These are phyloP conservation scores for Gyromitra esculenta DNA, from an alignment of 2,329 filamentous ascomycete species.

Conservation along the genomic window DNA sequence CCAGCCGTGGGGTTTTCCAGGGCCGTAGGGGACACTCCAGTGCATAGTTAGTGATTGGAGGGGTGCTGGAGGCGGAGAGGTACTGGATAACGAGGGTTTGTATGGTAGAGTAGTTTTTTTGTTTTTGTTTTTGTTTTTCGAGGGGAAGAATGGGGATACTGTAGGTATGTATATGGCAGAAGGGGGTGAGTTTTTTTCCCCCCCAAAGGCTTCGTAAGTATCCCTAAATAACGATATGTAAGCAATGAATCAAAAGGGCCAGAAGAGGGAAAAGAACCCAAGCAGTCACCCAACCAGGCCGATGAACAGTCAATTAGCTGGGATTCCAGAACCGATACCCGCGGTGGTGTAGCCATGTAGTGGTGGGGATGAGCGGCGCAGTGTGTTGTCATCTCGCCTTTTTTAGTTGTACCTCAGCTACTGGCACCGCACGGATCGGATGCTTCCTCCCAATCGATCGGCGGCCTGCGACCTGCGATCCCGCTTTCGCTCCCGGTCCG, in stretches of 20 bases:
- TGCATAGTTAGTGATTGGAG: conserved; percentile 14
- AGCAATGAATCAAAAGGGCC: neutral
- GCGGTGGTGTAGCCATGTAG: no score
- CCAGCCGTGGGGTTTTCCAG: conserved; percentile 54
- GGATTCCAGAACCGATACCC: neutral
- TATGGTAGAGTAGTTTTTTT: no score
- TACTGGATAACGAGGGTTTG: no score
- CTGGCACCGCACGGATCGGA: no score
- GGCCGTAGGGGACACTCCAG: conserved; percentile 54
- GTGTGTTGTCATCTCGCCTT: no score
- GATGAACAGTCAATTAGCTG: neutral
- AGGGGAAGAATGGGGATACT: no score
- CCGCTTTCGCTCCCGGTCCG: conserved; percentile 1
- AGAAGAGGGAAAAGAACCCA: neutral
- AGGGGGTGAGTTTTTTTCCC: no score
- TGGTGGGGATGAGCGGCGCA: no score
- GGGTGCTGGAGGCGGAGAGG: neutral
- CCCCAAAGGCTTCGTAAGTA: neutral
- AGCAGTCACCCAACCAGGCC: neutral
- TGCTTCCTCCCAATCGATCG: neutral
- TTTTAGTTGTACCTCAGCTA: neutral
- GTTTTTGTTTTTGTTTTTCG: no score
- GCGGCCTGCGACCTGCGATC: neutral
- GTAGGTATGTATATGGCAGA: no score
- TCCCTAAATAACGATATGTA: neutral